These are phyloP conservation scores for Penicillium coprophilum DNA, from an alignment of 495 filamentous ascomycete genomes.

Conservation along the genomic window DNA sequence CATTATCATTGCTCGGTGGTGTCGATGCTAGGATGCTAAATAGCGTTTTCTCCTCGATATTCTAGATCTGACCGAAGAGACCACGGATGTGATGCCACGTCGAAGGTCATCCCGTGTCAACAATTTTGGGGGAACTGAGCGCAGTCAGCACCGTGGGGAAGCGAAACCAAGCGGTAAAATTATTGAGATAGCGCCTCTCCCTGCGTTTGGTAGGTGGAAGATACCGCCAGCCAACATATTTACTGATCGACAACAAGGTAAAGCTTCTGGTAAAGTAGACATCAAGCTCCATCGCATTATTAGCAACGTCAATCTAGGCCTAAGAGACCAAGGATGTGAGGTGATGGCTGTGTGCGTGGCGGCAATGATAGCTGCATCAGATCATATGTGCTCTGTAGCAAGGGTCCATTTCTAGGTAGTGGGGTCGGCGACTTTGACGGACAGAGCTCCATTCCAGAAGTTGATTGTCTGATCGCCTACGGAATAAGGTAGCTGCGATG, in stretches of 20 bases:
- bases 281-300: too few relatives aligned
- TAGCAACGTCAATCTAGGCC: constrained; percentile 38
- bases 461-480: constrained; percentile 10
- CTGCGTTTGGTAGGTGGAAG: constrained; percentile 20
- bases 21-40: background rate
- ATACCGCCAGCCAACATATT: constrained; percentile 14
- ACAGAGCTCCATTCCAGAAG: constrained; percentile 32
- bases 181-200: constrained; percentile 19
- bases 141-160: constrained; percentile 18
- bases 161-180: constrained; percentile 22
- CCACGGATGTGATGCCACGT: constrained; percentile 33
- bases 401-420: too few relatives aligned
- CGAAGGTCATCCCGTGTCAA: constrained; percentile 14
- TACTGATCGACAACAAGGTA: constrained; percentile 27
- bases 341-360: constrained; percentile 31
- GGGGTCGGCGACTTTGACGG: background rate
- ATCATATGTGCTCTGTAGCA: background rate
- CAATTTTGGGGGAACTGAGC: constrained; percentile 16
- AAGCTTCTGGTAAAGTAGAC: constrained; percentile 30
- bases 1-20: constrained; percentile 16
- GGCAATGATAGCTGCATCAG: constrained; percentile 17
- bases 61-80: constrained; percentile 15
- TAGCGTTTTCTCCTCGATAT: background rate
- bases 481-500: constrained; percentile 14
- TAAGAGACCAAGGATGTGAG: constrained; percentile 35